These are phyloP conservation scores for Diaporthe humulicola DNA, from an alignment of 2,329 filamentous ascomycete species.

Conservation along the genomic window DNA sequence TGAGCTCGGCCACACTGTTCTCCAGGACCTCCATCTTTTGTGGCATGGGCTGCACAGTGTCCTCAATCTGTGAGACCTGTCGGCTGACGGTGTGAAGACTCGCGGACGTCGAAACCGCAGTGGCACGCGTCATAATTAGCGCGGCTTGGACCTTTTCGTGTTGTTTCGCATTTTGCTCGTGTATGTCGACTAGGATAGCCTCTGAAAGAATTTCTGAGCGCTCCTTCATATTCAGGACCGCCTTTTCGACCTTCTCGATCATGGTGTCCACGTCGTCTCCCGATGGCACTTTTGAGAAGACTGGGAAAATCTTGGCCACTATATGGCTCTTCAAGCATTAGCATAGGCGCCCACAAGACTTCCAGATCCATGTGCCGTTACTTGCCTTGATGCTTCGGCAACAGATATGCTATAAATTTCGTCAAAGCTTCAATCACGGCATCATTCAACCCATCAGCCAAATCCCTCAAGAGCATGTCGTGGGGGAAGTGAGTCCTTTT, in stretches of 20 bases:
- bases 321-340: neutral
- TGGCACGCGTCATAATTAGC: neutral
- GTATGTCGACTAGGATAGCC: neutral
- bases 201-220: neutral
- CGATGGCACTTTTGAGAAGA: neutral
- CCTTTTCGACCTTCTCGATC: conserved; percentile 1
- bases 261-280: neutral
- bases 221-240: neutral
- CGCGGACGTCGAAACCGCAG: neutral
- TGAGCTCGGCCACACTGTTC: neutral
- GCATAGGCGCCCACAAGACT: neutral
- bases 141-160: neutral
- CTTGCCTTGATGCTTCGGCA: conserved; percentile 15
- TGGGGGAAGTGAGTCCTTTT: conserved; percentile 10
- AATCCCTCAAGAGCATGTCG: neutral
- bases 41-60: neutral
- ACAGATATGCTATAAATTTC: conserved; percentile 5
- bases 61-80: conserved; percentile 1
- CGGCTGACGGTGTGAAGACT: neutral
- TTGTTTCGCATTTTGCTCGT: too few species aligned
- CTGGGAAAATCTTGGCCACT: conserved; percentile 12
- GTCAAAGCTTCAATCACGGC: neutral
- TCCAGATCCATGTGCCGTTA: neutral
- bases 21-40: neutral
- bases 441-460: neutral